Percentiles rank a stretch among this genome's conserved stretches.
phyloP scores from a whole-genome alignment of 148 eudicot genomes.

The Chenopodium quinoa region DNA sequence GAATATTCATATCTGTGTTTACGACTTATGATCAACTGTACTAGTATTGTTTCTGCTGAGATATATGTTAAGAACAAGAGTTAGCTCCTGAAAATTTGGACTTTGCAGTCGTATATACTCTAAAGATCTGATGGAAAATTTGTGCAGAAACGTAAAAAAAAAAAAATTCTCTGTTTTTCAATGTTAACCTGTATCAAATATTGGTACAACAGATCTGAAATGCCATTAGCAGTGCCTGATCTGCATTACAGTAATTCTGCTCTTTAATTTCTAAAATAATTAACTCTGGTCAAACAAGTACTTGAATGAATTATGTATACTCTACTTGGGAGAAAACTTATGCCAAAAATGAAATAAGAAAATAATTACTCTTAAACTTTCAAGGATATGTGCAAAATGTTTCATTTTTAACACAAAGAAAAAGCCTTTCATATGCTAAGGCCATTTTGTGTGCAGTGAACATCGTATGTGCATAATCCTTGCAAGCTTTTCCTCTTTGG shows the following conservation, averaged over 20 bases:
- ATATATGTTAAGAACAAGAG: background rate
- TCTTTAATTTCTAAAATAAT: background rate
- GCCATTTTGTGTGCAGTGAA: conserved; percentile 84
- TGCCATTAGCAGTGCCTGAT: background rate
- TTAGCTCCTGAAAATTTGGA: background rate
- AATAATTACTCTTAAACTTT: background rate
- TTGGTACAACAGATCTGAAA: background rate
- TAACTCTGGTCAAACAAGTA: background rate
- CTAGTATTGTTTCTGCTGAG: background rate
- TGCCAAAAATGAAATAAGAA: background rate
- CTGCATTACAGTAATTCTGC: conserved; percentile 12
- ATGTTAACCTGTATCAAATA: background rate
- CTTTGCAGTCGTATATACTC: background rate
- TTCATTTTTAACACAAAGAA: conserved; percentile 72
- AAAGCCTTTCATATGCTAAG: conserved; percentile 76
- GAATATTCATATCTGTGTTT: background rate
- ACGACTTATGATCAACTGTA: background rate
- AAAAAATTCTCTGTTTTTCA: background rate
- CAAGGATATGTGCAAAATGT: conserved; percentile 59
- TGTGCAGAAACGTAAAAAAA: background rate
- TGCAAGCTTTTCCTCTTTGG: conserved; percentile 59
- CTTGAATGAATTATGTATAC: background rate
- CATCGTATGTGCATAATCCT: conserved; percentile 54
- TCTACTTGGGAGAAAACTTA: background rate
- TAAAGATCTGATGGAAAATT: background rate